Evolutionary conservation across 2,329 filamentous ascomycete genomes (phyloP), one percentile per base, ranked within the genome.

Genomic region (Claviceps paspali): DNA sequence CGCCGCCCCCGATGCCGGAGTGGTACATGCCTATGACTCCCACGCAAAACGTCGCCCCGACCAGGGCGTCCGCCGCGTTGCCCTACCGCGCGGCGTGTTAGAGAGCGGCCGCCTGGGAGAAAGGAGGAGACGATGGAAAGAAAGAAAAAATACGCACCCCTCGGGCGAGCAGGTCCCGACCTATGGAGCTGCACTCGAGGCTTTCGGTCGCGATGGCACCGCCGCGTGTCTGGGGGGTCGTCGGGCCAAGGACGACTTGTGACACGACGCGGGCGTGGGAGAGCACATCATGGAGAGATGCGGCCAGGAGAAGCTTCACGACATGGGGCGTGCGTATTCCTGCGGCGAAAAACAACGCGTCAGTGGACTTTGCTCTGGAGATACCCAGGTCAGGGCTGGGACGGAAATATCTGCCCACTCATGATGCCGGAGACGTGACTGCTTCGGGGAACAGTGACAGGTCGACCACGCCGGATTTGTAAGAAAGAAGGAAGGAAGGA

Each of bases 1-100:
- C 88, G 29, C 88, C 88, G 6, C 88, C 88, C 15, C 83, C 87
- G 41, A 95, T 80, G 12, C 88, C 87, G 29, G 72, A 73, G 54
- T 87, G 82, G 47, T 84, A 82, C 75, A 82, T 82, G 39, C 70
- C 79, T 31, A 82, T 68, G 6, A 82, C 78, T 5, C 82, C 82
- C 27, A 86, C 71, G 44, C 82, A 88, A 35, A 87, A 70, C 6
- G 76, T 75, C 0, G 81, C 82, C 22, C 76, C 80, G 15, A 87
- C 76, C 43, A 84, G 59, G 33, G 82, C 79, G 58, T 88, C 82
- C 1, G 79, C 81, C 10, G 82, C 82, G 57, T 83, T 85, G 6
- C 82, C 82, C 65, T 73, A 36, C 10, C 15, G 9, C n/a, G n/a
- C n/a, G n/a, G n/a, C n/a, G n/a, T n/a, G n/a, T n/a, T n/a, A n/a